These are phyloP conservation scores for Pythium rhizo-oryzae DNA, from an alignment of 352 stramenopile genomes.

Conservation along the genomic window DNA sequence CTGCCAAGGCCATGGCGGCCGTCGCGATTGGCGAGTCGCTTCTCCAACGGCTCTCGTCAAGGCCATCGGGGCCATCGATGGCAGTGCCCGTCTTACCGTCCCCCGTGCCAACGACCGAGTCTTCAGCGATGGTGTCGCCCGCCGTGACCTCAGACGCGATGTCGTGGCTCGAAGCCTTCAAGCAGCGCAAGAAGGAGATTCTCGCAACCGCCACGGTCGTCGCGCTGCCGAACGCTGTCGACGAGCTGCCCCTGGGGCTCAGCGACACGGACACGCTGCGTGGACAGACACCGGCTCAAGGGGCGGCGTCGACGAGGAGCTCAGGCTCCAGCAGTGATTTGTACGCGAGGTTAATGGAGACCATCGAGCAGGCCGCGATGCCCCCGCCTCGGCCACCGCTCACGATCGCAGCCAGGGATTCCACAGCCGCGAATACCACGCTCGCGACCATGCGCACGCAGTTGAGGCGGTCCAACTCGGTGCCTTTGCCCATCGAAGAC, in stretches of 20 bases:
- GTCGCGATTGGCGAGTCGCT: constrained; percentile 39
- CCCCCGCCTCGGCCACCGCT: background rate
- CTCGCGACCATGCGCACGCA: constrained; percentile 5
- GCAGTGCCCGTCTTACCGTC: background rate
- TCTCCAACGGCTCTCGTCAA: constrained; percentile 38
- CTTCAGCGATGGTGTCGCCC: background rate
- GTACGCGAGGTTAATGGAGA: constrained; percentile 31
- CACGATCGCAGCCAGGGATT: background rate
- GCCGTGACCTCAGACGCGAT: constrained; percentile 46
- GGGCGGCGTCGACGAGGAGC: constrained; percentile 4
- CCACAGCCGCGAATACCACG: background rate
- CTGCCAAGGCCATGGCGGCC: constrained; percentile 32
- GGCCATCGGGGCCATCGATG: background rate
- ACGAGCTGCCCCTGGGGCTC: constrained; percentile 13
- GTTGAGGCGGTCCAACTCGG: constrained; percentile 19
- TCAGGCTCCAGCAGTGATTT: constrained; percentile 25
- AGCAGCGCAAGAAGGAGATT: constrained; percentile 69
- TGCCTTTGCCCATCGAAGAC: constrained; percentile 28
- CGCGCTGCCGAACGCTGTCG: constrained; percentile 32
- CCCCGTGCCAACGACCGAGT: background rate
- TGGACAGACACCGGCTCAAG: background rate
- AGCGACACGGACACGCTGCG: background rate
- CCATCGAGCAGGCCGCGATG: constrained; percentile 16
- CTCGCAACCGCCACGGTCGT: constrained; percentile 30
- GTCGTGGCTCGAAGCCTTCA: constrained; percentile 68